Conservation (phyloP, 176 grass and related monocot species). For the Saccharum officinarum region DNA sequence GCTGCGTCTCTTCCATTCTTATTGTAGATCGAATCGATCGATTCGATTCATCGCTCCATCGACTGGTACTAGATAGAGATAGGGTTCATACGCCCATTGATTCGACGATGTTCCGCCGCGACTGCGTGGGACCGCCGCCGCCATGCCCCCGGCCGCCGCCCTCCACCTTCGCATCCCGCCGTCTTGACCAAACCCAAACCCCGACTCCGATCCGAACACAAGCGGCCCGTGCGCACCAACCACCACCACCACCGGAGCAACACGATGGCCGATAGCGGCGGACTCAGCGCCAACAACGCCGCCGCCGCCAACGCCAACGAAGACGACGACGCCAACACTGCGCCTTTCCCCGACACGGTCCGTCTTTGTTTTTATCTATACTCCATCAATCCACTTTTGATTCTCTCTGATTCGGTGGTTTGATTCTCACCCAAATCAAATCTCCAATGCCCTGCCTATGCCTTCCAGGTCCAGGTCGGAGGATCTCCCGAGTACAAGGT, state of each 20-base stretch:
- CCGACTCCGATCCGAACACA: not conserved
- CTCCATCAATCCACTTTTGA: not conserved
- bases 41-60: not conserved
- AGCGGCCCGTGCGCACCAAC: not conserved
- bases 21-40: not conserved
- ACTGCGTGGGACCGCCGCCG: conserved; percentile 15
- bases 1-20: conserved; percentile 3
- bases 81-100: too few species aligned
- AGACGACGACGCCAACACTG: conserved; percentile 52
- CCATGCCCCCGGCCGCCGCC: not conserved
- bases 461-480: conserved; percentile 78
- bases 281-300: conserved; percentile 63
- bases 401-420: not conserved
- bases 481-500: conserved; percentile 81
- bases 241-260: not conserved
- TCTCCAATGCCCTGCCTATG: too few species aligned
- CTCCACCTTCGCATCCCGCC: not conserved
- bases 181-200: not conserved
- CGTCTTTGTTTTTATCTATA: too few species aligned
- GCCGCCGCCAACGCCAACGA: conserved; percentile 45
- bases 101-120: not conserved
- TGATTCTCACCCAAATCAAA: not conserved
- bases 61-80: not conserved
- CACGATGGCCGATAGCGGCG: conserved; percentile 44
- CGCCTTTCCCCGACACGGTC: conserved; percentile 61